Base-by-base conservation (phyloP, 2,329 filamentous ascomycete genomes). In the Fusarium udum region DNA sequence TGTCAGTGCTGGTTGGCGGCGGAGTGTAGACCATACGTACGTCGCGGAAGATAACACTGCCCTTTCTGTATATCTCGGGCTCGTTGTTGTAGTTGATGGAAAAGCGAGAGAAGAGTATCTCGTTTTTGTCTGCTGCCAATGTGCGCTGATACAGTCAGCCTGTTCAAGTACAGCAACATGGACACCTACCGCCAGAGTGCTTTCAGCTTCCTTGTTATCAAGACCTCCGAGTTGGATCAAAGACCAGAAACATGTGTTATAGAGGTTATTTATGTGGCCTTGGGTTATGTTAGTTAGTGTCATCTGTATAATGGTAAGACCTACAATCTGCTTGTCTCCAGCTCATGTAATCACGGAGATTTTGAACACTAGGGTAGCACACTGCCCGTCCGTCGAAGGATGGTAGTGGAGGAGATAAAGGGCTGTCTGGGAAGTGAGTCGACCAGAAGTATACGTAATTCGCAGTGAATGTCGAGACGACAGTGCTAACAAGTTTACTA, bases 81-180 rank as follows among this genome's bases (percentile, higher is more conserved):
- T 99, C 96, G 75, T 97, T 96, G 82, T 99, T 99, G 84, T 99
- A 99, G 83, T 99, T 99, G 80, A 98, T 95, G 6, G 91, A 90
- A 81, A 97, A 98, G 32, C 88, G 88, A 4, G 91, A 93, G 82
- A 96, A 99, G 20, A 99, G 84, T 26, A 99, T 97, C 84, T 99
- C 96, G 79, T 99, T 96, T 84, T 99, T 99, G 78, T 98, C 95
- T 6, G 90, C 87, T 7, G 95, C 90, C 3, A 97, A 83, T 0
- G 95, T 97, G 7, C 95, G 95, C 92, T 95, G 18, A 34, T 49
- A 42, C 39, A 36, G 75, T 81, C 64, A 80, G 71, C 57, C 52
- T 53, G 42, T 18, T 18, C 42, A 28, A 39, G 26, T 26, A 32
- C 6, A 11, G 26, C 7, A 26, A 31, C 6, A 46, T 16, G 14